Base-by-base conservation (phyloP, 768 basidiomycete species). In the Mycena indigotica region DNA sequence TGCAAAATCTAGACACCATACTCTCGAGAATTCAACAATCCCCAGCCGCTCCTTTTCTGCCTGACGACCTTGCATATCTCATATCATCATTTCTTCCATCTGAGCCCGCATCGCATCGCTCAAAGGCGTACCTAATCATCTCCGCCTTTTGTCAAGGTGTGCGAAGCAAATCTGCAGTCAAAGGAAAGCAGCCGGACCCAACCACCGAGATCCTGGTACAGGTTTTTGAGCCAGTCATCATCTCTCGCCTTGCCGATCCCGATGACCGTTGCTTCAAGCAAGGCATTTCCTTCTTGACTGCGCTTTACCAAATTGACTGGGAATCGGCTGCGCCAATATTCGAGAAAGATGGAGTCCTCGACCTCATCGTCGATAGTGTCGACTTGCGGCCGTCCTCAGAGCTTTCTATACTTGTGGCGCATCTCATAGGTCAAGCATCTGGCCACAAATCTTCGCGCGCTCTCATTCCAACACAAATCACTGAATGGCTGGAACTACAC, bases 301-400 rank as follows among this genome's bases (percentile, higher is more conserved):
- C 90, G 0, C 75, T 95, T 19, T 92, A 93, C 66, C 91, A 93
- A 68, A 84, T 93, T n/a, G 91, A 93, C 63, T 81, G 85, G 72
- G 73, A 80, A 51, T 75, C 84, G 1, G 93, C 90, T 10, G 76
- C 85, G 10, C 64, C 77, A 23, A 84, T 95, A 52, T 85, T 94
- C 55, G 70, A 74, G 32, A 76, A 79, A 50, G 87, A 91, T 57
- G 86, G 84, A 3, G 69, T 88, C 16, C 64, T 87, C 28, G 85
- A 89, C 35, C 79, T 80, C 44, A 72, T 93, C 51, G 77, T 84
- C 67, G 91, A 94, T 65, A 79, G 80, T 15, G 79, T 87, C 24
- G 93, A 95, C 58, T 71, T 90, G n/a, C 75, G 74, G 44, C 76
- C 83, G 2, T 78, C 79, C 3, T 64, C 74, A 2, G 59, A 74